phyloP scores from a whole-genome alignment of 768 basidiomycete genomes.

The Punctularia strigosozonata region DNA sequence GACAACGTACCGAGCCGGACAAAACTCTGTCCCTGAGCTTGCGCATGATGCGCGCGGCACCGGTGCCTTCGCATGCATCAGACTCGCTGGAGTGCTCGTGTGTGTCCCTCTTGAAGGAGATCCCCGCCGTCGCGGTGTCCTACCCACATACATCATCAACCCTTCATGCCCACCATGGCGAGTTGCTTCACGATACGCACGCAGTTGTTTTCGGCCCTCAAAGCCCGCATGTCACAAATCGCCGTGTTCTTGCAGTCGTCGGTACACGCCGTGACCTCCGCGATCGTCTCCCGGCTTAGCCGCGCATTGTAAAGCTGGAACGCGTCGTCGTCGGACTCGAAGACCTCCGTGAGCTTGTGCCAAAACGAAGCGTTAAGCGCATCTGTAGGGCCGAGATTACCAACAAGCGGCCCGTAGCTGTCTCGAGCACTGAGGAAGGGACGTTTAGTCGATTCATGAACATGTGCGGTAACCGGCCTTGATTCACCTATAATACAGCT shows the following conservation, averaged over 20 bases:
- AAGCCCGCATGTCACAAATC: slow-evolving; percentile 32
- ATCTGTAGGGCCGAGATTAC: slow-evolving; percentile 19
- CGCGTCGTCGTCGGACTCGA: slow-evolving; percentile 31
- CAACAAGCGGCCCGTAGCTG: slow-evolving; percentile 35
- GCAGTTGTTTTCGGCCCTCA: slow-evolving; percentile 32
- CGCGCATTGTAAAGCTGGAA: slow-evolving; percentile 36
- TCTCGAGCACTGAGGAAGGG: slow-evolving; percentile 44
- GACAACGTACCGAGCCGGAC: too few relatives aligned
- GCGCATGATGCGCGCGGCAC: too few relatives aligned
- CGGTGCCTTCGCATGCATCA: too few relatives aligned
- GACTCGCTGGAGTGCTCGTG: too few relatives aligned
- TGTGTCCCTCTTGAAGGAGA: too few relatives aligned
- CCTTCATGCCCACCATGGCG: too few relatives aligned
- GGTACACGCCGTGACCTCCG: slow-evolving; percentile 21
- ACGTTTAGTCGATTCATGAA: too few relatives aligned
- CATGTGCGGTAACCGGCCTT: too few relatives aligned
- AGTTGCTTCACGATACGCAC: too few relatives aligned
- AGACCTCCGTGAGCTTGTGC: slow-evolving; percentile 47
- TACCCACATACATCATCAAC: too few relatives aligned
- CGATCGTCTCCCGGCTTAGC: slow-evolving; percentile 30
- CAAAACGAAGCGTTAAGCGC: slow-evolving; percentile 43
- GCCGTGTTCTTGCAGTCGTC: slow-evolving; percentile 26
- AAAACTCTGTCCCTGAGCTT: too few relatives aligned
- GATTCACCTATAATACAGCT: slow-evolving; percentile 44
- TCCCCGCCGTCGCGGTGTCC: too few relatives aligned